A percentile compares a stretch with the other conserved stretches of the same genome.
These are phyloP conservation scores for Ustilago xerochloae DNA, from an alignment of 1,284 basidiomycete genomes.

Conservation along the genomic window DNA sequence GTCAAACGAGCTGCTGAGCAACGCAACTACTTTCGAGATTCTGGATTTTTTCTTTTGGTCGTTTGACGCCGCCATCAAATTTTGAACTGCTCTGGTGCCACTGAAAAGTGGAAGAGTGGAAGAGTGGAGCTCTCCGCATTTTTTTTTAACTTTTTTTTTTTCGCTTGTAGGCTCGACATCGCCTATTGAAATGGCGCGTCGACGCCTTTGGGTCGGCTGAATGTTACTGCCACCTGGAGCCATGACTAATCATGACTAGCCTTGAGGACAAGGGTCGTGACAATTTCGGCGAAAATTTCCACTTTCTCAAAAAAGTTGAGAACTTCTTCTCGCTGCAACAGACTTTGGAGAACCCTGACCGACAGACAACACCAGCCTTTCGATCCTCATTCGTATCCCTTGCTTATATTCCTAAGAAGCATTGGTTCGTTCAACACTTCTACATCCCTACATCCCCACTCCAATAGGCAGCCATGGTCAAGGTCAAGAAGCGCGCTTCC, in stretches of 20 bases:
- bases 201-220: neutral
- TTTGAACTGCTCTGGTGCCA: neutral
- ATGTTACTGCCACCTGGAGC: neutral
- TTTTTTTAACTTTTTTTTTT: conserved; percentile 4
- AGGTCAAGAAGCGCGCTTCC: conserved; percentile 60
- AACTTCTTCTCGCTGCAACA: conserved; percentile 9
- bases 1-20: neutral
- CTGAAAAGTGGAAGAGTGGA: neutral
- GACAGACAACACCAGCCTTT: neutral
- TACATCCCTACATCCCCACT: neutral
- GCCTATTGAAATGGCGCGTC: neutral
- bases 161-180: neutral
- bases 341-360: conserved; percentile 7
- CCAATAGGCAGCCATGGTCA: conserved; percentile 39
- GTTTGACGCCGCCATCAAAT: neutral
- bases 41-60: conserved; percentile 5
- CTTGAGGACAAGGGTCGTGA: neutral
- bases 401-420: neutral
- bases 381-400: neutral
- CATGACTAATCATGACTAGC: conserved; percentile 29
- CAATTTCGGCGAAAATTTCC: conserved; percentile 22
- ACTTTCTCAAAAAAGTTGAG: conserved; percentile 19
- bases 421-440: neutral
- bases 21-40: conserved; percentile 2
- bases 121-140: neutral